These are phyloP conservation scores for Lepidium sativum DNA, from an alignment of 345 rosid species.

Conservation along the genomic window DNA sequence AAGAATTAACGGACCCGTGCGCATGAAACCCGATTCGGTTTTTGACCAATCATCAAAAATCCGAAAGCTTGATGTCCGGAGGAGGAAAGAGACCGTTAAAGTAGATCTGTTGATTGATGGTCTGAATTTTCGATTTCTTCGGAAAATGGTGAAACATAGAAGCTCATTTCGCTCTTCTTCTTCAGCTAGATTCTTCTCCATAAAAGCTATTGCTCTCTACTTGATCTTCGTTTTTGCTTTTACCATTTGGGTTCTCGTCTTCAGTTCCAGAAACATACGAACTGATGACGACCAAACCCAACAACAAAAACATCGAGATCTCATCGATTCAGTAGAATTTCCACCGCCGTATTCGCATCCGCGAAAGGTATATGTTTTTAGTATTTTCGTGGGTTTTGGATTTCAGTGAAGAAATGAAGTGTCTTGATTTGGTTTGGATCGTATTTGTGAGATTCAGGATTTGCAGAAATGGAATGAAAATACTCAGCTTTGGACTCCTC, in stretches of 20 bases:
- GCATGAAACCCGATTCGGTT: too few relatives aligned
- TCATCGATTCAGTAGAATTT: not conserved
- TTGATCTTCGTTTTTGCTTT: slow-evolving; percentile 24
- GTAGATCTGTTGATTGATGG: slow-evolving; percentile 24
- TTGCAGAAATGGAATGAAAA: slow-evolving; percentile 33
- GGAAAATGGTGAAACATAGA: slow-evolving; percentile 25
- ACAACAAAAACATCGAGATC: slow-evolving; percentile 13
- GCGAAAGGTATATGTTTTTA: slow-evolving; percentile 19
- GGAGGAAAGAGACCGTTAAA: slow-evolving; percentile 22
- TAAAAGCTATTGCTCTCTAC: slow-evolving; percentile 23
- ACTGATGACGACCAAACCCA: slow-evolving; percentile 31
- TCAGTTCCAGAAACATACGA: slow-evolving; percentile 26
- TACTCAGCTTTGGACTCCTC: slow-evolving; percentile 53
- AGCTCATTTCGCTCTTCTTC: slow-evolving; percentile 21
- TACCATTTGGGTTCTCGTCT: slow-evolving; percentile 26
- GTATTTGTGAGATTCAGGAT: slow-evolving; percentile 2
- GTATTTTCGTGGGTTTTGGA: slow-evolving; percentile 1
- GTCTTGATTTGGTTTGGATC: slow-evolving; percentile 13
- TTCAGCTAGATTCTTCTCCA: slow-evolving; percentile 19
- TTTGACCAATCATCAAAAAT: too few relatives aligned
- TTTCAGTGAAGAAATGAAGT: not conserved
- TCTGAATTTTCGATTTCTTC: not conserved
- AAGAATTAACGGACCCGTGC: not conserved
- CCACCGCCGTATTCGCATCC: slow-evolving; percentile 8
- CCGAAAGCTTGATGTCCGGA: not conserved